Percentiles rank a stretch among this genome's conserved stretches.
These are phyloP conservation scores for Pilatotrama ljubarskyi DNA, from an alignment of 768 basidiomycete species.

Conservation along the genomic window DNA sequence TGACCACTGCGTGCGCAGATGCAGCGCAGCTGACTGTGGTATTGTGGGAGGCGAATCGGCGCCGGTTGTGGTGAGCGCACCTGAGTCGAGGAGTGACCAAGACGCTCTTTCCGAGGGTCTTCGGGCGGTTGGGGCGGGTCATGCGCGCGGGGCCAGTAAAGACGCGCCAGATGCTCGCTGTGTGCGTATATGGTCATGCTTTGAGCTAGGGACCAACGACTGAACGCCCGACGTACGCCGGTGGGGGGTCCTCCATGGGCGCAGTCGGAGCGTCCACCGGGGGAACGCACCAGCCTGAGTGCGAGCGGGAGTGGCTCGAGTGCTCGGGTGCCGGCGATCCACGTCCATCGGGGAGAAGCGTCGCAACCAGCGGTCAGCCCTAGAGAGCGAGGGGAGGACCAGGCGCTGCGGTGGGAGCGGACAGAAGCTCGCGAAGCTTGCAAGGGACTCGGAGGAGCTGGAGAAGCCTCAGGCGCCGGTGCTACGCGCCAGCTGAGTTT, in stretches of 20 bases:
- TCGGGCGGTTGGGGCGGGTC: too few relatives aligned
- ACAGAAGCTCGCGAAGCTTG: neutral
- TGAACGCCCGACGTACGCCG: neutral
- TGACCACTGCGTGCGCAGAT: too few relatives aligned
- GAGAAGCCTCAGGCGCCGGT: neutral
- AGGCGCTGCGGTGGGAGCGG: neutral
- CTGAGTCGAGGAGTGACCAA: neutral
- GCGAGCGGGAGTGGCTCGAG: neutral
- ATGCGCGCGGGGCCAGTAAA: neutral
- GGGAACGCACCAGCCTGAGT: neutral
- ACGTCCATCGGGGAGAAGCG: constrained; percentile 17
- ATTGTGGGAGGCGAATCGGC: constrained; percentile 2
- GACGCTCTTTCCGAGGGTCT: too few relatives aligned
- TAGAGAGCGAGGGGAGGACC: neutral
- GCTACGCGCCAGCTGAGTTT: neutral
- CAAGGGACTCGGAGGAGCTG: too few relatives aligned
- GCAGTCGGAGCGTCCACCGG: neutral
- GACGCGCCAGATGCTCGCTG: neutral
- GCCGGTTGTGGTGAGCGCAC: neutral
- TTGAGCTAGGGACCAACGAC: too few relatives aligned
- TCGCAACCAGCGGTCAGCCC: neutral
- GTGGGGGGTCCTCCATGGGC: neutral
- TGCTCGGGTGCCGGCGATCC: constrained; percentile 14
- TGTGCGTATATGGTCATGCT: too few relatives aligned
- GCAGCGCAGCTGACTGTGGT: constrained; percentile 13